These are phyloP conservation scores for Fusarium burgessii DNA, from an alignment of 2,329 filamentous ascomycete species.

Conservation along the genomic window DNA sequence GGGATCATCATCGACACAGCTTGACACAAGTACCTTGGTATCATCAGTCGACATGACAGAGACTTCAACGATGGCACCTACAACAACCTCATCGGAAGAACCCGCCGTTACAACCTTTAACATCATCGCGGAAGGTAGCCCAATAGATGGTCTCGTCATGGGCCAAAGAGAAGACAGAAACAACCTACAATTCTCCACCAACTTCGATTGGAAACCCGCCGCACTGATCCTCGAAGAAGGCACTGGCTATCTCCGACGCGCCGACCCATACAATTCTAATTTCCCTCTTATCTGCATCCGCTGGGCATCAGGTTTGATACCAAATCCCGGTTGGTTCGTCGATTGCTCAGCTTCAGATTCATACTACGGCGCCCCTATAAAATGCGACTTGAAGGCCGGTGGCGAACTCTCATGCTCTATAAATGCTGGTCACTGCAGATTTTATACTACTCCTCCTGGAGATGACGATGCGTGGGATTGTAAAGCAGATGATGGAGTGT, in stretches of 20 bases:
- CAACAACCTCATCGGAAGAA: neutral
- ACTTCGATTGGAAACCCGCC: neutral
- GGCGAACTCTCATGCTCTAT: neutral
- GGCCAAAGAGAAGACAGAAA: neutral
- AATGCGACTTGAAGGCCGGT: neutral
- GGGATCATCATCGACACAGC: neutral
- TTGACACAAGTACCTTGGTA: neutral
- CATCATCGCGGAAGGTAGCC: neutral
- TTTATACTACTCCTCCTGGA: neutral
- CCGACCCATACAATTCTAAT: rapidly evolving
- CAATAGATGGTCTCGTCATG: neutral
- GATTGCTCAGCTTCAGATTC: neutral
- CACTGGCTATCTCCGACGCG: neutral
- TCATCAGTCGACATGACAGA: neutral
- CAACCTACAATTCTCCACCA: neutral
- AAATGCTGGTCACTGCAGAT: neutral
- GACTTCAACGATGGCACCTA: neutral
- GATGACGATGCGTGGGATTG: neutral
- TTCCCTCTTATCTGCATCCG: neutral
- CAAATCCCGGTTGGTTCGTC: neutral
- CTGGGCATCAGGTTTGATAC: neutral
- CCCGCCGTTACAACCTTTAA: neutral
- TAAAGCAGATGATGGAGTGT: neutral
- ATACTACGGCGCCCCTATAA: neutral
- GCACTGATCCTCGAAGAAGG: neutral